Evolutionary conservation across 208 protist genomes (phyloP).

Genomic region (Acanthamoeba culbertsoni): DNA sequence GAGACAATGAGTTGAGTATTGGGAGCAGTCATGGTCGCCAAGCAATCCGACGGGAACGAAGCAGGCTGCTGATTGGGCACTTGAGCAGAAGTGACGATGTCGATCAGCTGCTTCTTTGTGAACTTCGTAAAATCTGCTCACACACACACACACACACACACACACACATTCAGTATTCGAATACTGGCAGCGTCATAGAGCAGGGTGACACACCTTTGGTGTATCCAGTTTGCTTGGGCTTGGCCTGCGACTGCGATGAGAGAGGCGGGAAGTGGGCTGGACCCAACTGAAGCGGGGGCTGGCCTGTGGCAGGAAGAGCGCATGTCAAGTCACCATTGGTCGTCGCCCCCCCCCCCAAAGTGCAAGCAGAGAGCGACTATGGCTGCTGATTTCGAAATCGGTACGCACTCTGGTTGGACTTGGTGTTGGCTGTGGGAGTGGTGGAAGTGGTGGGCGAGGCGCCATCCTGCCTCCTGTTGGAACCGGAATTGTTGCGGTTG

Average conservation of each 20-base stretch:
- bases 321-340: neutral
- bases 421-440: neutral
- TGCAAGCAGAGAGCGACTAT: too few relatives aligned
- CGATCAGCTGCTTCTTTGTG: slow-evolving; percentile 20
- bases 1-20: neutral
- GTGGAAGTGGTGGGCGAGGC: neutral
- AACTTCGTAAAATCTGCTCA: slow-evolving; percentile 16
- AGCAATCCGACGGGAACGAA: neutral
- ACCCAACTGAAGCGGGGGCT: neutral
- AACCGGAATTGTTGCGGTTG: neutral
- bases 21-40: neutral
- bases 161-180: too few relatives aligned
- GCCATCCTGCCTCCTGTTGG: neutral
- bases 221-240: neutral
- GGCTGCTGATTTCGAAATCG: too few relatives aligned
- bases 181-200: too few relatives aligned
- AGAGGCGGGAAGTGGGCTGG: neutral
- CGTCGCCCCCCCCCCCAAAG: too few relatives aligned
- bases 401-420: neutral
- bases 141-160: too few relatives aligned
- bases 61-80: neutral
- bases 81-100: neutral
- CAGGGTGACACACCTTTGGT: slow-evolving; percentile 18
- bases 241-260: neutral
- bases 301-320: neutral